These are phyloP conservation scores for Aspergillus unguis DNA, from an alignment of 2,329 filamentous ascomycete genomes.

Conservation along the genomic window DNA sequence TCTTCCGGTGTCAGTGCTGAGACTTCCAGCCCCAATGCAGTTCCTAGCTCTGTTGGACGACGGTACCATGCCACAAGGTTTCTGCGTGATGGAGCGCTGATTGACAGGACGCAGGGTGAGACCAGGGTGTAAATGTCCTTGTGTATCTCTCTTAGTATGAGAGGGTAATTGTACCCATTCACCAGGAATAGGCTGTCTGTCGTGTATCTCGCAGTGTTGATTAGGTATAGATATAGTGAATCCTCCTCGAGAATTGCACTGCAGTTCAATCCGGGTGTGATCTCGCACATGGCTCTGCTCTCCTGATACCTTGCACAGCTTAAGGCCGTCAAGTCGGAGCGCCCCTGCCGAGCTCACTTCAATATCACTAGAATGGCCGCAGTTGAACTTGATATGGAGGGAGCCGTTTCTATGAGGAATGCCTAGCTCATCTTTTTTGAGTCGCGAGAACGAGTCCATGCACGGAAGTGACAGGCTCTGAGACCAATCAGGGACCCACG, in stretches of 20 bases:
- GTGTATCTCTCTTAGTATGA: background rate
- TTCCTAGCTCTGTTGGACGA: no score
- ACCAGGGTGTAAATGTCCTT: background rate
- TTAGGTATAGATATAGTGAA: background rate
- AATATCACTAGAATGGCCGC: background rate
- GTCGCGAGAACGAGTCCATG: background rate
- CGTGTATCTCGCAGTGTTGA: background rate
- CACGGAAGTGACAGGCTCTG: background rate
- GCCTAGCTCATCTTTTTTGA: background rate
- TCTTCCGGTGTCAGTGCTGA: background rate
- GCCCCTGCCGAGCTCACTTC: background rate
- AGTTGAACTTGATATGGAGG: background rate
- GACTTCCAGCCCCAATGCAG: background rate
- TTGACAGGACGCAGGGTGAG: background rate
- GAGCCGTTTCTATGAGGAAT: background rate
- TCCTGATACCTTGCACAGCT: background rate
- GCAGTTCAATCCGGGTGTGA: background rate
- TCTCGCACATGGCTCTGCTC: background rate
- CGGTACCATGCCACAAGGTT: background rate
- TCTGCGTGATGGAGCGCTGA: background rate
- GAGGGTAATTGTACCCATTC: conserved; percentile 1
- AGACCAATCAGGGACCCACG: conserved; percentile 10
- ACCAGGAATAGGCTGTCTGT: conserved; percentile 1
- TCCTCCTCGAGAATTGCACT: background rate
- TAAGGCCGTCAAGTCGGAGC: background rate